phyloP scores from a whole-genome alignment of 148 eudicot species.

The Rhododendron williamsianum region DNA sequence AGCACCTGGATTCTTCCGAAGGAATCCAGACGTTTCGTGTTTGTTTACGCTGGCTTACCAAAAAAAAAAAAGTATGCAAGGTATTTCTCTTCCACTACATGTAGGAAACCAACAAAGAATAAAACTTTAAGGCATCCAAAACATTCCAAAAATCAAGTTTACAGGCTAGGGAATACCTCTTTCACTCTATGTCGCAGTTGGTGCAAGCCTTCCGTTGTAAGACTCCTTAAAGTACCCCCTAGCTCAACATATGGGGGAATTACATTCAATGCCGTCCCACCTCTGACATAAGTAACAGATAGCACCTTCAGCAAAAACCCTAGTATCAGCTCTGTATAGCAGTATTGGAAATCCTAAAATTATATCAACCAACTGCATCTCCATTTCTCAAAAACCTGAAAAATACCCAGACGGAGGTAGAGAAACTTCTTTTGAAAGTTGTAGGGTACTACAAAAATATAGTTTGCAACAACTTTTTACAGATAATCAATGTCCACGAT shows the following conservation, averaged over 20 bases:
- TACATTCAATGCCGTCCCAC: conserved; percentile 49
- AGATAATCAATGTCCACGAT: not conserved
- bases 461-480: not conserved
- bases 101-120: not conserved
- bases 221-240: conserved; percentile 81
- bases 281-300: conserved; percentile 68
- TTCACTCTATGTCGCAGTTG: conserved; percentile 49
- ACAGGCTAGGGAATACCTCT: conserved; percentile 44
- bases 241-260: conserved; percentile 60
- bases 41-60: not conserved
- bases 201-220: conserved; percentile 64
- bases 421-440: not conserved
- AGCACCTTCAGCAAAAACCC: conserved; percentile 56
- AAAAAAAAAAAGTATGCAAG: not conserved
- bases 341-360: not conserved
- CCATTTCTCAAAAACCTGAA: not conserved
- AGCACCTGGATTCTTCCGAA: not conserved
- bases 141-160: not conserved
- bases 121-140: not conserved
- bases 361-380: not conserved
- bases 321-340: not conserved
- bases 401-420: not conserved
- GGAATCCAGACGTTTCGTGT: not conserved
- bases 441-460: not conserved
- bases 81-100: not conserved